Percentiles rank a stretch among this genome's conserved stretches.
Evolutionary conservation across 768 basidiomycete species (phyloP).

Genomic region (Boletales sp.): DNA sequence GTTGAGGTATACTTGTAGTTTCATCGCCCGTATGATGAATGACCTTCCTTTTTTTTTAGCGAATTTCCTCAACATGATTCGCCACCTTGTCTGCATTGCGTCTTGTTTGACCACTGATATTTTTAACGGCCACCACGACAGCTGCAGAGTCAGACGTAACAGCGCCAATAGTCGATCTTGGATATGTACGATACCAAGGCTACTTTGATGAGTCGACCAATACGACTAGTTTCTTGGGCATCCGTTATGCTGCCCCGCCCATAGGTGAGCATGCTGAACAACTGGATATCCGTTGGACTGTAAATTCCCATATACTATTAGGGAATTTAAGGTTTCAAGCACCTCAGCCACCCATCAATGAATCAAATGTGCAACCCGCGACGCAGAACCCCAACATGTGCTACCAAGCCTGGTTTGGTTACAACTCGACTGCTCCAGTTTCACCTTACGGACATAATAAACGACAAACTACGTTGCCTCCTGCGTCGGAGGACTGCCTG

Average conservation of each 20-base stretch:
- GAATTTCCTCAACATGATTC: conserved; percentile 1
- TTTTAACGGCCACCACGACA: background rate
- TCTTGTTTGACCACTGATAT: background rate
- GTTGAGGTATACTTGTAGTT: too few relatives aligned
- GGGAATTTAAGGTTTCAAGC: conserved; percentile 26
- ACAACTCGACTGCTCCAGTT: background rate
- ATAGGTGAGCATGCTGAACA: conserved; percentile 29
- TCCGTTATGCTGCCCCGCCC: conserved; percentile 49
- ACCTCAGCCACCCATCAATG: conserved; percentile 21
- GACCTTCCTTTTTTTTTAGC: too few relatives aligned
- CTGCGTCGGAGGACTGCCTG: conserved; percentile 33
- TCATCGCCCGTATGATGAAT: too few relatives aligned
- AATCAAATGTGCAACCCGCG: conserved; percentile 24
- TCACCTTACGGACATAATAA: too few relatives aligned
- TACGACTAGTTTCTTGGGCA: conserved; percentile 23
- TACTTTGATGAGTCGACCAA: conserved; percentile 17
- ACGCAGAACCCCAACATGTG: conserved; percentile 25
- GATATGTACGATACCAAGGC: conserved; percentile 31
- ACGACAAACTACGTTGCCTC: background rate
- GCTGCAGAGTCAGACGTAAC: background rate
- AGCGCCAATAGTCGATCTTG: conserved; percentile 23
- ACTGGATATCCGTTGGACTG: background rate
- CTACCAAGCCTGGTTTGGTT: conserved; percentile 13
- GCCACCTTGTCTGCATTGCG: background rate
- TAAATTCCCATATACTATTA: background rate